These are phyloP conservation scores for Macrocybe gigantea DNA, from an alignment of 768 basidiomycete species.

Conservation along the genomic window DNA sequence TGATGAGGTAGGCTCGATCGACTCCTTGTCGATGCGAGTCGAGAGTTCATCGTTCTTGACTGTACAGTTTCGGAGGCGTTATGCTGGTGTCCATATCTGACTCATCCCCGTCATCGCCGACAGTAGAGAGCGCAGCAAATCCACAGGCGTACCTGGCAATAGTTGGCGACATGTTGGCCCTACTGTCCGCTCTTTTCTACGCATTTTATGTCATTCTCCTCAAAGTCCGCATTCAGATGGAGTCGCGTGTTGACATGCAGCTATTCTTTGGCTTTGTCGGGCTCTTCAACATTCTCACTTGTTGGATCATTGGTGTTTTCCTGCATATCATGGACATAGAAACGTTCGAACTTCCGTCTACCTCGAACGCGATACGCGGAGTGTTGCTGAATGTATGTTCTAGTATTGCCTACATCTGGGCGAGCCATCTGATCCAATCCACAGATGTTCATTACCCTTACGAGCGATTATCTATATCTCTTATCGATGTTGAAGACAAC, in stretches of 20 bases:
- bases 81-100: conserved; percentile 88
- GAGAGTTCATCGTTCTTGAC: background rate
- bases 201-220: conserved; percentile 84
- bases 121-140: background rate
- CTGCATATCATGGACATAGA: conserved; percentile 74
- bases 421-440: background rate
- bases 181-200: conserved; percentile 85
- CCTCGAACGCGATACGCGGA: conserved; percentile 37
- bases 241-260: conserved; percentile 88
- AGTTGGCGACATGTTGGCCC: conserved; percentile 77
- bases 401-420: conserved; percentile 13
- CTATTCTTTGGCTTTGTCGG: conserved; percentile 95
- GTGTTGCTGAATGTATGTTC: conserved; percentile 47
- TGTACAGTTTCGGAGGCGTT: conserved; percentile 71
- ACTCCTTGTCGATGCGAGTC: background rate
- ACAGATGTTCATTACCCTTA: conserved; percentile 77
- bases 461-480: conserved; percentile 80
- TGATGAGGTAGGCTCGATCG: conserved; percentile 56
- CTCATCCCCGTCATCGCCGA: conserved; percentile 23
- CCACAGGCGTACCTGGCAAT: conserved; percentile 31
- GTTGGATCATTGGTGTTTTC: conserved; percentile 73
- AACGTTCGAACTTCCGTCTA: conserved; percentile 63
- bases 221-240: conserved; percentile 78
- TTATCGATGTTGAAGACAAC: conserved; percentile 96
- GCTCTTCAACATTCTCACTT: conserved; percentile 69